phyloP scores from a whole-genome alignment of 495 filamentous ascomycete genomes.

The Trichocladium uniseriatum region DNA sequence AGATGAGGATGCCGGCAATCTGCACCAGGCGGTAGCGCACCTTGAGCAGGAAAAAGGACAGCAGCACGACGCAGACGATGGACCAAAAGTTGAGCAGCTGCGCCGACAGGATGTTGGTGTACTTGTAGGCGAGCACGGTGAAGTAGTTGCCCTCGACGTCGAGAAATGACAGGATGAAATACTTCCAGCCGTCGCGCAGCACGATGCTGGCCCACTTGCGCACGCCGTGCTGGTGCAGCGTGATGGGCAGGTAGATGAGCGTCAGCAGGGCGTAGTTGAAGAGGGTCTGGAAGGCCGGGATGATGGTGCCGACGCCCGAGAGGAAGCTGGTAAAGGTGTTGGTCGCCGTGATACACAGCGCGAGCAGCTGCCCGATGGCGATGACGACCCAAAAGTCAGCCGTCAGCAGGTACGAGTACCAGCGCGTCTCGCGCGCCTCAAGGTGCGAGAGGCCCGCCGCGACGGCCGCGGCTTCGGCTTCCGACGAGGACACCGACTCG shows the following conservation, averaged over 20 bases:
- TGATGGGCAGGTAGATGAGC: constrained; percentile 70
- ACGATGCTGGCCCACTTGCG: constrained; percentile 58
- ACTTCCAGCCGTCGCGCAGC: constrained; percentile 76
- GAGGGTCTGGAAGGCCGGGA: constrained; percentile 95
- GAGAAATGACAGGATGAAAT: constrained; percentile 81
- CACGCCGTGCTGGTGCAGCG: constrained; percentile 71
- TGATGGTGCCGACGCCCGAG: constrained; percentile 55
- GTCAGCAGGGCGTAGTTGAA: constrained; percentile 88
- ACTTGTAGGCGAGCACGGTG: constrained; percentile 85
- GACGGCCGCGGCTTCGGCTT: constrained; percentile 11
- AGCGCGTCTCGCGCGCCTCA: constrained; percentile 45
- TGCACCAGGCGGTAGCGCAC: constrained; percentile 86
- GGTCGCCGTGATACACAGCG: constrained; percentile 79
- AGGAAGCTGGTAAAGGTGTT: constrained; percentile 83
- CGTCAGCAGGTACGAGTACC: constrained; percentile 74
- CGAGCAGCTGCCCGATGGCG: constrained; percentile 72
- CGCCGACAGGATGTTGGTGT: constrained; percentile 81
- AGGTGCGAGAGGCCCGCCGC: constrained; percentile 36
- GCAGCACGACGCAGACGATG: constrained; percentile 80
- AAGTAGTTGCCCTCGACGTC: constrained; percentile 99
- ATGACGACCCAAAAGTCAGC: constrained; percentile 81
- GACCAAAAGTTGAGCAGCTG: constrained; percentile 99
- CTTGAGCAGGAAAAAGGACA: constrained; percentile 71
- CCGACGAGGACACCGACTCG: background rate
- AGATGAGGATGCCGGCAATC: constrained; percentile 76